These are phyloP conservation scores for Citeromyces siamensis DNA, from an alignment of 1,139 yeast species.

Conservation along the genomic window DNA sequence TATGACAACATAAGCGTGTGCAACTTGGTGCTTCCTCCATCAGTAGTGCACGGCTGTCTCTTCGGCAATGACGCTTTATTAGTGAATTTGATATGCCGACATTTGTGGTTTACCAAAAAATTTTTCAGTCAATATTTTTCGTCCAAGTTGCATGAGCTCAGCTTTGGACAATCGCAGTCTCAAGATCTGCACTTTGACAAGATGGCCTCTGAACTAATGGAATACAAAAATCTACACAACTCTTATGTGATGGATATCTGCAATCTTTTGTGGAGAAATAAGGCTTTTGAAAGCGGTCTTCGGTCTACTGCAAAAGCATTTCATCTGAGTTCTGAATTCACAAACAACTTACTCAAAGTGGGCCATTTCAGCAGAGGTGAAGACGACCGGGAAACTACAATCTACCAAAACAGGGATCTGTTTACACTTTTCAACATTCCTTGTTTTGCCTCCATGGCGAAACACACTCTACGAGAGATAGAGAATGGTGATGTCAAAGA, in stretches of 20 bases:
- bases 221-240: conserved; percentile 30
- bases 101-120: conserved; percentile 30
- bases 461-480: conserved; percentile 29
- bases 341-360: conserved; percentile 25
- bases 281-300: conserved; percentile 18
- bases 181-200: conserved; percentile 6
- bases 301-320: conserved; percentile 22
- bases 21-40: conserved; percentile 25
- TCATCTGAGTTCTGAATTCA: conserved; percentile 26
- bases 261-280: conserved; percentile 54
- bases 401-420: not conserved
- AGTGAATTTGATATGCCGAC: conserved; percentile 35
- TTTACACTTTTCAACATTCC: conserved; percentile 43
- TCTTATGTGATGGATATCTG: conserved; percentile 47
- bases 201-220: conserved; percentile 13
- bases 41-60: conserved; percentile 23
- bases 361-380: conserved; percentile 10
- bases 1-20: conserved; percentile 11
- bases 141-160: not conserved
- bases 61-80: conserved; percentile 29
- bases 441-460: conserved; percentile 33
- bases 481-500: conserved; percentile 26
- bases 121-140: conserved; percentile 14
- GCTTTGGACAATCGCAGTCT: conserved; percentile 2
- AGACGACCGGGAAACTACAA: not conserved